Base-by-base conservation (phyloP, 495 filamentous ascomycete species). In the Neurospora cerealis region DNA sequence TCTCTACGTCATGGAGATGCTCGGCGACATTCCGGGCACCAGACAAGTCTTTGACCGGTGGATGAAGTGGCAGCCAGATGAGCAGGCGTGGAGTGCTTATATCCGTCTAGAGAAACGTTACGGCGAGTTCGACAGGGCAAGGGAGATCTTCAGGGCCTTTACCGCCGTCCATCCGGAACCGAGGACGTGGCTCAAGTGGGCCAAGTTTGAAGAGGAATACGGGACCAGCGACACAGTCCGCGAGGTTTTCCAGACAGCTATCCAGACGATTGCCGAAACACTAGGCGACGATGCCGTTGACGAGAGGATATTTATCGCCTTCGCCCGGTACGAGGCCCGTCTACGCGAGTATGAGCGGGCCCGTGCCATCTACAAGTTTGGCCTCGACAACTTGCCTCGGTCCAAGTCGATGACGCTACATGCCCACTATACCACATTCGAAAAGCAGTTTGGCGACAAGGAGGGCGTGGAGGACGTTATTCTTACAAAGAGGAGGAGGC, bases 161-260 rank as follows among this genome's bases (percentile, higher is more conserved):
- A 97, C 94, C 4, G 87, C 94, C 48, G 95, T 99, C 4, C 96
- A 98, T 79, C 94, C 96, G 10, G 95, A 99, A 78, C 93, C 96
- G 41, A 88, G 91, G 81, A 98, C 98, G 76, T 99, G 96, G 96
- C 94, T 98, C 80, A 98, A 98, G 81, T 99, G 96, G 96, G 91
- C 96, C 75, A 90, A 93, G 54, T 99, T 98, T 77, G 96, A 99
- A 80, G 96, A 98, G 82, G 96, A 99, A 78, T 92, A 89, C 77
- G 96, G 96, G 5, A 96, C 94, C 0, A 92, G 89, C 78, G 96
- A 97, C 78, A 79, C 95, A 77, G 96, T 99, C 7, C 88, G 96
- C 48, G 95, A 98, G 74, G 96, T 98, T 9, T 98, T 94, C 80
- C 94, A 94, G 8, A 86, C 87, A 74, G 96, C 96, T 15, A 91